These are phyloP conservation scores for Gossypium mustelinum DNA, from an alignment of 345 rosid genomes.

Conservation along the genomic window DNA sequence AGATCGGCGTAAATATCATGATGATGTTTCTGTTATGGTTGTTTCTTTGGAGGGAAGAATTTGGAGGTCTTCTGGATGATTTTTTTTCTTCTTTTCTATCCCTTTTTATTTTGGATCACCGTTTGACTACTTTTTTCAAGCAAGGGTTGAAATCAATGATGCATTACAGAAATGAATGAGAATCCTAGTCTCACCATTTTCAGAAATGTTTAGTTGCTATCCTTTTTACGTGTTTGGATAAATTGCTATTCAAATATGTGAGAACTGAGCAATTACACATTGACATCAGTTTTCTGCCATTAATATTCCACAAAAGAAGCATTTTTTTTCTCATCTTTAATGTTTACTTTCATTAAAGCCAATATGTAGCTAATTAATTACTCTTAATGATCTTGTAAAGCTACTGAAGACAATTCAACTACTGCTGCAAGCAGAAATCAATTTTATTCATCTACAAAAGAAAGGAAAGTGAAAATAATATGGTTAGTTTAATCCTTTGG, in stretches of 20 bases:
- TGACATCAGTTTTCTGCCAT: neutral
- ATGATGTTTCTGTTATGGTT: constrained; percentile 95
- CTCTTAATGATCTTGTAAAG: neutral
- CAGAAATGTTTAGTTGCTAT: neutral
- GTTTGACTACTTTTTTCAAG: constrained; percentile 17
- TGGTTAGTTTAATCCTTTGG: no score
- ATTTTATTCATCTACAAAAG: no score
- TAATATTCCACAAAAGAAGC: neutral
- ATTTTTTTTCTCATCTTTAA: neutral
- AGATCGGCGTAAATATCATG: constrained; percentile 90
- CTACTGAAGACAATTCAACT: neutral
- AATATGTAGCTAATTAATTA: neutral
- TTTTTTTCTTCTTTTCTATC: constrained; percentile 14
- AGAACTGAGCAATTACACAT: neutral
- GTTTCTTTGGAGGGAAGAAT: constrained; percentile 96
- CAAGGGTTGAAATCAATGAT: constrained; percentile 33
- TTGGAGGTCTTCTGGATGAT: constrained; percentile 90
- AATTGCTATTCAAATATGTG: neutral
- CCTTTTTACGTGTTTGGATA: neutral
- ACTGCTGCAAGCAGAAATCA: no score
- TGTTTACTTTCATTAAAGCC: constrained; percentile 3
- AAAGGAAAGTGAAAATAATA: no score
- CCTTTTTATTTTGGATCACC: constrained; percentile 7
- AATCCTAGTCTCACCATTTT: neutral
- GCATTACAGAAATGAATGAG: constrained; percentile 32